These are phyloP conservation scores for Cytospora paraplurivora DNA, from an alignment of 2,329 filamentous ascomycete species.

Conservation along the genomic window DNA sequence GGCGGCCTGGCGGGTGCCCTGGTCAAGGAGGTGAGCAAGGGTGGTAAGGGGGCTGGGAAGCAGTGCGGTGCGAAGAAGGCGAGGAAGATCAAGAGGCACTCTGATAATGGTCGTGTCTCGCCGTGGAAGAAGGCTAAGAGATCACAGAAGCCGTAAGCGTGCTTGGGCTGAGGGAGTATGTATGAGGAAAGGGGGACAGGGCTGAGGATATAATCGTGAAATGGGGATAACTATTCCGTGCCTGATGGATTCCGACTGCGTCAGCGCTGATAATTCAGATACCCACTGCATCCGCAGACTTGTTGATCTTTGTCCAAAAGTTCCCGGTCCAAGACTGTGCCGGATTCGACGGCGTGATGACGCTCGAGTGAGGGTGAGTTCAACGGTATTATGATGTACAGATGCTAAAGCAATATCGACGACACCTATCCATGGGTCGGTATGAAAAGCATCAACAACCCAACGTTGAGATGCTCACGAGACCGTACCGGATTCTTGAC, in stretches of 20 bases:
- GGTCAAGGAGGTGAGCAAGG: background rate
- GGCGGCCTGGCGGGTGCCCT: background rate
- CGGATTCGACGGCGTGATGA: background rate
- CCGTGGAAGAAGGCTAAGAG: background rate
- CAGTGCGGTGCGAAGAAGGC: conserved; percentile 24
- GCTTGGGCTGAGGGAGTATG: background rate
- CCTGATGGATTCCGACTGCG: background rate
- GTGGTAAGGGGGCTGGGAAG: conserved; percentile 2
- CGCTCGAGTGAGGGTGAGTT: no score
- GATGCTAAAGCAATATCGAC: no score
- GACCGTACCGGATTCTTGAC: background rate
- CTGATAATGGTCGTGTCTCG: background rate
- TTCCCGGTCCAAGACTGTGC: background rate
- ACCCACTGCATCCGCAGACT: background rate
- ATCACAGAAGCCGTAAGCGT: no score
- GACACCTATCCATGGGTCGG: no score
- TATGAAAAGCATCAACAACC: no score
- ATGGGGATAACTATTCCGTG: background rate
- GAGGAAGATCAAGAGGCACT: conserved; percentile 24
- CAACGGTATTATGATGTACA: no score
- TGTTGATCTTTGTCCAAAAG: background rate
- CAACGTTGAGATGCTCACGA: no score
- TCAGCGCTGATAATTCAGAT: background rate
- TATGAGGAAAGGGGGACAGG: no score
- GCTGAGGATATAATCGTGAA: no score